These are phyloP conservation scores for Yamadazyma sp. DNA, from an alignment of 1,139 yeast species.

Conservation along the genomic window DNA sequence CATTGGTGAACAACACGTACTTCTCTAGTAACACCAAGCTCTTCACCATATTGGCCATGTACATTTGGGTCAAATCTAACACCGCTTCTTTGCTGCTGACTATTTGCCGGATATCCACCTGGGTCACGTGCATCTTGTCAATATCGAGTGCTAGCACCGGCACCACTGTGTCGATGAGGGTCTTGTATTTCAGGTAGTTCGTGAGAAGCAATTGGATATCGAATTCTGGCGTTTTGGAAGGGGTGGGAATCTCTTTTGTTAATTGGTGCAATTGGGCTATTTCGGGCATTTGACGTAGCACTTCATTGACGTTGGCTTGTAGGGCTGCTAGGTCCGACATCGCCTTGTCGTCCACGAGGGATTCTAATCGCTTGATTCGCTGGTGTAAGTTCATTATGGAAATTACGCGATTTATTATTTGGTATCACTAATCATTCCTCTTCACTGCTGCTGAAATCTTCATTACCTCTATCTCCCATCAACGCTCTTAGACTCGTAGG, in stretches of 20 bases:
- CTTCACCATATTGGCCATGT: slow-evolving; percentile 8
- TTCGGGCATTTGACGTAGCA: slow-evolving; percentile 11
- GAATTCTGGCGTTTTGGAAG: slow-evolving; percentile 1
- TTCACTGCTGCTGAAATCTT: slow-evolving; percentile 35
- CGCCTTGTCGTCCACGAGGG: slow-evolving; percentile 1
- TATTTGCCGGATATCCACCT: slow-evolving; percentile 7
- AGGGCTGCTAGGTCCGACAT: slow-evolving; percentile 5
- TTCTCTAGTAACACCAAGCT: slow-evolving; percentile 13
- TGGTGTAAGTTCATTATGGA: background rate
- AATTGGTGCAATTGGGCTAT: slow-evolving; percentile 5
- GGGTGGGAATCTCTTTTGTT: slow-evolving; percentile 1
- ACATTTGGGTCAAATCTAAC: slow-evolving; percentile 8
- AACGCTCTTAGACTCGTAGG: slow-evolving; percentile 45
- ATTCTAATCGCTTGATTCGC: slow-evolving; percentile 7
- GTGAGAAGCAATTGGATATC: slow-evolving; percentile 11
- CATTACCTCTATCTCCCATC: slow-evolving; percentile 29
- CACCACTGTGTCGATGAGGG: slow-evolving; percentile 7
- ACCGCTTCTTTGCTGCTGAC: slow-evolving; percentile 6
- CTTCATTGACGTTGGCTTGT: slow-evolving; percentile 5
- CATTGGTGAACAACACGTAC: slow-evolving; percentile 6
- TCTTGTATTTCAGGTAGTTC: slow-evolving; percentile 11
- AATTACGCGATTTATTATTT: background rate
- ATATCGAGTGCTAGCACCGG: slow-evolving; percentile 10
- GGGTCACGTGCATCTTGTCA: slow-evolving; percentile 3
- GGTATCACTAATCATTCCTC: slow-evolving; percentile 24